Conservation (phyloP, 345 rosid genomes). For the Corchorus capsularis region DNA sequence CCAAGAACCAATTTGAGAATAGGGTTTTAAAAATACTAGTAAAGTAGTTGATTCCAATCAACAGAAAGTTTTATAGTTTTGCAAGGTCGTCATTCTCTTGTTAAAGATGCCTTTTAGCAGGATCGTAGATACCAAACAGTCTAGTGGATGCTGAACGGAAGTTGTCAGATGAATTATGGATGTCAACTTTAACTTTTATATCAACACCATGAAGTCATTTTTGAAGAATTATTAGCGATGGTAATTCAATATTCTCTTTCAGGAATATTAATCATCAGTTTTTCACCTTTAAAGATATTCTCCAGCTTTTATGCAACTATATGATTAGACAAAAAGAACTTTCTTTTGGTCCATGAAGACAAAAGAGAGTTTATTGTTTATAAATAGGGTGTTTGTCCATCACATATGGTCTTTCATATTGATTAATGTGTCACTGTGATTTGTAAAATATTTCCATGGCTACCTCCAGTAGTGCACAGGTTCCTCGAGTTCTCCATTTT, state of each 20-base stretch:
- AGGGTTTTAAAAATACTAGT: background rate
- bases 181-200: no score
- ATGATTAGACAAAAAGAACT: background rate
- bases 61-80: background rate
- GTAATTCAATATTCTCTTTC: background rate
- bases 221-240: slow-evolving; percentile 4
- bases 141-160: background rate
- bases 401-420: background rate
- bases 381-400: background rate
- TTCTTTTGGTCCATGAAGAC: no score
- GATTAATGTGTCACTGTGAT: background rate
- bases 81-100: background rate
- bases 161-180: background rate
- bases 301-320: background rate
- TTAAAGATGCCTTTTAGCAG: background rate
- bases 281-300: slow-evolving; percentile 6
- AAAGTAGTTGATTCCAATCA: background rate
- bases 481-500: slow-evolving; percentile 39
- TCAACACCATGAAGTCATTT: background rate
- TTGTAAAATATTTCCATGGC: slow-evolving; percentile 45
- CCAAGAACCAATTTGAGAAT: background rate
- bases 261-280: background rate
- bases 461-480: slow-evolving; percentile 31
- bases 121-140: background rate
- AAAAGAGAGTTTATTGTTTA: background rate